Evolutionary conservation across 108 stramenopile genomes (phyloP).

Genomic region (Pseudonitzschia multiseries): DNA sequence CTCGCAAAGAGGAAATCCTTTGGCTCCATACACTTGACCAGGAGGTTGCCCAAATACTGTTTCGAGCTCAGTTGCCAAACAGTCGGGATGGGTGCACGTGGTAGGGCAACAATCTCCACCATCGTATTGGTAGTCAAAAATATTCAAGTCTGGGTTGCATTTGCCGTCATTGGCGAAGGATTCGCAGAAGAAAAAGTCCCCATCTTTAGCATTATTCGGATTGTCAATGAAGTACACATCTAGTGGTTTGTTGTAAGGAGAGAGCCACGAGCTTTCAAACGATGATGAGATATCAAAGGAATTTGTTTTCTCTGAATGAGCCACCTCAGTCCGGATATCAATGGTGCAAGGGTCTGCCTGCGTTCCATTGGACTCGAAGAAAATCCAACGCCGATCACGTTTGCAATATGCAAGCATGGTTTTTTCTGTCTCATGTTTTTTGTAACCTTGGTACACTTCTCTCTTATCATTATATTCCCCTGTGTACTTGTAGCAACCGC

Average conservation of each 20-base stretch:
- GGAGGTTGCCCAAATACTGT: not conserved
- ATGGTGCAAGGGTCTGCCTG: not conserved
- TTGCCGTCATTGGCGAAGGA: not conserved
- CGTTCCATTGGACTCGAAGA: not conserved
- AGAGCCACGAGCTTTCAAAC: not conserved
- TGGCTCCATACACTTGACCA: not conserved
- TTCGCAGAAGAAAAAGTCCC: not conserved
- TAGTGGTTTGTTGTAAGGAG: not conserved
- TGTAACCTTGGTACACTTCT: not conserved
- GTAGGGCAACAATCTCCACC: conserved; percentile 5
- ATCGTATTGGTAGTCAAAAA: not conserved
- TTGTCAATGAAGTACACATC: not conserved
- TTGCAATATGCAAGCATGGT: not conserved
- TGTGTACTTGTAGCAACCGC: not conserved
- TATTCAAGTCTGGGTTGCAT: not conserved
- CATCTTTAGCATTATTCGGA: not conserved
- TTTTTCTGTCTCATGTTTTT: not conserved
- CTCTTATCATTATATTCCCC: not conserved
- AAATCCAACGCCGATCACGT: not conserved
- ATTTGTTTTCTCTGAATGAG: not conserved
- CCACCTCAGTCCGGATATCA: not conserved
- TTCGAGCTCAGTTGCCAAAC: not conserved
- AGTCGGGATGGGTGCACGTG: not conserved
- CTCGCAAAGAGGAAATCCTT: not conserved
- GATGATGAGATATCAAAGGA: not conserved